Percentiles rank a stretch among this genome's conserved stretches.
phyloP scores from a whole-genome alignment of 345 rosid species.

The Brassica nigra region DNA sequence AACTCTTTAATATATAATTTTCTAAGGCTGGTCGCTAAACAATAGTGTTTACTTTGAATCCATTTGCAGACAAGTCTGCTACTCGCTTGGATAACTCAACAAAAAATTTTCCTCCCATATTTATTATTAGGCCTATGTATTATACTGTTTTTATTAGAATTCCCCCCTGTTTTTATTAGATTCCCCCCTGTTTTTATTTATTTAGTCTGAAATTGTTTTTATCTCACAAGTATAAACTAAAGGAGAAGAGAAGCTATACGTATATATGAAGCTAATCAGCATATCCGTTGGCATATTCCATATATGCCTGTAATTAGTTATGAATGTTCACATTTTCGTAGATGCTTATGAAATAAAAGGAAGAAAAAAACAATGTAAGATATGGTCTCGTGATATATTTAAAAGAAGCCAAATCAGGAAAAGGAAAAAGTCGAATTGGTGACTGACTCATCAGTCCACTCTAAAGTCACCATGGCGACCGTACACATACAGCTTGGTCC shows the following conservation, averaged over 20 bases:
- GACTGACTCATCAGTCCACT: slow-evolving; percentile 33
- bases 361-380: background rate
- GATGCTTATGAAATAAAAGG: slow-evolving; percentile 28
- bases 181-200: background rate
- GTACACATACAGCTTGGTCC: slow-evolving; percentile 38
- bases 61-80: background rate
- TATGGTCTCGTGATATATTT: slow-evolving; percentile 5
- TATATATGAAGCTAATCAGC: slow-evolving; percentile 21
- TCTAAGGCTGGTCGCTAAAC: background rate
- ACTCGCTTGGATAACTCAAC: background rate
- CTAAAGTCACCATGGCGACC: slow-evolving; percentile 17
- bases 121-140: background rate
- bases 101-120: background rate
- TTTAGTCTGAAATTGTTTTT: background rate
- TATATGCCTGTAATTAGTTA: background rate
- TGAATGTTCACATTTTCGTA: background rate
- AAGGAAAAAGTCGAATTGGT: slow-evolving; percentile 10
- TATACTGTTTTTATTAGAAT: background rate
- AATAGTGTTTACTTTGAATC: background rate
- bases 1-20: background rate
- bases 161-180: too few species aligned
- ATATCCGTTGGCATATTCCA: slow-evolving; percentile 44
- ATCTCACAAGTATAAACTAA: background rate
- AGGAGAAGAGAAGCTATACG: background rate
- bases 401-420: slow-evolving; percentile 8